Evolutionary conservation across 805 yeast genomes (phyloP).

Genomic region (Schizosaccharomyces octosporus): DNA sequence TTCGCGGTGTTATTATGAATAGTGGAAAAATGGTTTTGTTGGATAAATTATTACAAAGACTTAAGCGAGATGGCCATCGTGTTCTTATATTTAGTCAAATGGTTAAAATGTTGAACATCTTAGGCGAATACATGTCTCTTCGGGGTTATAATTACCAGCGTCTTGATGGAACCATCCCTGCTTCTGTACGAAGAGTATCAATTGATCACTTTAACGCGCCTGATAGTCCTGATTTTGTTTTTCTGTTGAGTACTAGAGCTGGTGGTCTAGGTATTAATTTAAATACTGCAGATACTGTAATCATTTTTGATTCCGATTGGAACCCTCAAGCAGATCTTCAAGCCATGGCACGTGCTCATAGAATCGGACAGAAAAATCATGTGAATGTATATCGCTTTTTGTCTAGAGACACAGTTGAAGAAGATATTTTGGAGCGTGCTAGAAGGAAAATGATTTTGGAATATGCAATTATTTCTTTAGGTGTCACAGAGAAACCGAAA

Average conservation of each 20-base stretch:
- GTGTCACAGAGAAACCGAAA: slow-evolving; percentile 53
- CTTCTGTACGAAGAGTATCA: slow-evolving; percentile 76
- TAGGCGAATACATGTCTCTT: slow-evolving; percentile 76
- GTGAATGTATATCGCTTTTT: slow-evolving; percentile 94
- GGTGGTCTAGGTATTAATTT: slow-evolving; percentile 96
- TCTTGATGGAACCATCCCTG: slow-evolving; percentile 88
- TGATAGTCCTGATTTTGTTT: slow-evolving; percentile 75
- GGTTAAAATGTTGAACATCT: slow-evolving; percentile 87
- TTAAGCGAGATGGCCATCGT: slow-evolving; percentile 83
- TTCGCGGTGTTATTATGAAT: slow-evolving; percentile 90
- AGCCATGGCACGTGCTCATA: slow-evolving; percentile 98
- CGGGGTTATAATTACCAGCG: slow-evolving; percentile 79
- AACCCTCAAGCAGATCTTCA: slow-evolving; percentile 97
- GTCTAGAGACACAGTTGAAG: slow-evolving; percentile 92
- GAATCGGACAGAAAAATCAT: slow-evolving; percentile 95
- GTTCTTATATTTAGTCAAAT: slow-evolving; percentile 91
- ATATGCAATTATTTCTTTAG: slow-evolving; percentile 87
- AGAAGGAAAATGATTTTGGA: slow-evolving; percentile 94
- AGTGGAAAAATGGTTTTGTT: slow-evolving; percentile 94
- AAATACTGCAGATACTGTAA: slow-evolving; percentile 98
- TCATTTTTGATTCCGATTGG: slow-evolving; percentile 96
- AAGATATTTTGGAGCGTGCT: slow-evolving; percentile 87
- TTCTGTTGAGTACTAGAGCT: slow-evolving; percentile 80
- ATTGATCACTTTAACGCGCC: slow-evolving; percentile 93
- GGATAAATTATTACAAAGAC: slow-evolving; percentile 64